Base-by-base conservation (phyloP, 2,329 filamentous ascomycete species). In the Fusarium metavorans region DNA sequence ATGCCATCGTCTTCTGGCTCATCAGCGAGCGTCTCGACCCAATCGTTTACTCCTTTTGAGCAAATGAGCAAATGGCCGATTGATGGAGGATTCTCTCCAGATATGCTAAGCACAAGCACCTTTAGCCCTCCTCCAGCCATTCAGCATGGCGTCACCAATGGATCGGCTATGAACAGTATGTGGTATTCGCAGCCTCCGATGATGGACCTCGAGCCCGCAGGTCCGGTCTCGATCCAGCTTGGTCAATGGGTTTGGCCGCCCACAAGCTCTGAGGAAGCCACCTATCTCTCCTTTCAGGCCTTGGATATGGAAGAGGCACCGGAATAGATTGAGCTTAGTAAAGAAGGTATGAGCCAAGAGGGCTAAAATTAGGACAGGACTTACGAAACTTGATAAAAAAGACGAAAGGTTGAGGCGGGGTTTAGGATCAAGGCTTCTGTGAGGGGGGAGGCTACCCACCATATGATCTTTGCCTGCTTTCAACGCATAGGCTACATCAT, bases 181-280 rank as follows among this genome's bases (percentile, higher is more conserved):
- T 82, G 81, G 80, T 78, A 73, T 64, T 79, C 66, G n/a, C 80
- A 81, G 65, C 74, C 80, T 66, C 67, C 72, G 2, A 71, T 79
- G 65, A 76, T 80, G 76, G 80, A 81, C 65, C 78, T 81, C 50
- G 80, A 81, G 67, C 73, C 80, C 43, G 39, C 73, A 0, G 74
- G 68, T 0, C 66, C 76, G 50, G 71, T 75, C 68, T 71, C 79
- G 39, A 70, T 79, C 34, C 71, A 74, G 13, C 66, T 71, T 30
- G 68, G 61, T 8, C 80, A 80, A 34, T 82, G 80, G 80, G 70
- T 76, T 60, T 81, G 80, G 80, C 68, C 77, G 3, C 72, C 75
- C n/a, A 62, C 73, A 13, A 72, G 67, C 60, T 58, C 72, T 4
- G 79, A 78, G 14, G 72, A 66, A 25, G 58, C 60, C 3, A 66